Conservation (phyloP, 2,329 filamentous ascomycete genomes). For the Aspergillus caelatus region DNA sequence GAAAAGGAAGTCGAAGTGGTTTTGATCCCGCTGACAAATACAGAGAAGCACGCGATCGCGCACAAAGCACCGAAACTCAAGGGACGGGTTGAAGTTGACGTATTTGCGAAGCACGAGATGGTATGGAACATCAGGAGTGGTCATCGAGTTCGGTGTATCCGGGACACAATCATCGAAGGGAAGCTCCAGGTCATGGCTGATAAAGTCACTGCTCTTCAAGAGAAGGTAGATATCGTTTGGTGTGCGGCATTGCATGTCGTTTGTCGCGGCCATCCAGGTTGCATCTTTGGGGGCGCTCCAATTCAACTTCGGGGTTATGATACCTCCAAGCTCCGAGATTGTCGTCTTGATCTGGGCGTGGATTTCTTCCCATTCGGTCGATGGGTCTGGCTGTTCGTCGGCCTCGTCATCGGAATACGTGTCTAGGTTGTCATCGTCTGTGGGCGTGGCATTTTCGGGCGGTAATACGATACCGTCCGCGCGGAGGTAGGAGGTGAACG, state of each 20-base stretch:
- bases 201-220: constrained; percentile 90
- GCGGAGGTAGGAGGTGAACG: constrained; percentile 83
- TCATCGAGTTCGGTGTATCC: constrained; percentile 26
- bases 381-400: constrained; percentile 60
- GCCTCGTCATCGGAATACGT: constrained; percentile 56
- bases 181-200: constrained; percentile 91
- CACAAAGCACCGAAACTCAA: constrained; percentile 96
- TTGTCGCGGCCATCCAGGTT: constrained; percentile 83
- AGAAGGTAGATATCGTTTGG: constrained; percentile 93
- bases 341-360: constrained; percentile 76
- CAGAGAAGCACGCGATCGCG: constrained; percentile 77
- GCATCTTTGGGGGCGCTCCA: constrained; percentile 98
- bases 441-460: constrained; percentile 41
- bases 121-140: constrained; percentile 62
- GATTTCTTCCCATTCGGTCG: constrained; percentile 65
- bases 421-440: constrained; percentile 53
- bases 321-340: constrained; percentile 80
- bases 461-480: constrained; percentile 89
- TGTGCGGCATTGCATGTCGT: constrained; percentile 86
- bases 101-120: constrained; percentile 85
- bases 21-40: constrained; percentile 85
- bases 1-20: constrained; percentile 83
- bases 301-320: constrained; percentile 90
- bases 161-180: constrained; percentile 77
- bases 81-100: constrained; percentile 82